These are phyloP conservation scores for Hylodesmum podocarpum DNA, from an alignment of 306 rosid genomes.

Conservation along the genomic window DNA sequence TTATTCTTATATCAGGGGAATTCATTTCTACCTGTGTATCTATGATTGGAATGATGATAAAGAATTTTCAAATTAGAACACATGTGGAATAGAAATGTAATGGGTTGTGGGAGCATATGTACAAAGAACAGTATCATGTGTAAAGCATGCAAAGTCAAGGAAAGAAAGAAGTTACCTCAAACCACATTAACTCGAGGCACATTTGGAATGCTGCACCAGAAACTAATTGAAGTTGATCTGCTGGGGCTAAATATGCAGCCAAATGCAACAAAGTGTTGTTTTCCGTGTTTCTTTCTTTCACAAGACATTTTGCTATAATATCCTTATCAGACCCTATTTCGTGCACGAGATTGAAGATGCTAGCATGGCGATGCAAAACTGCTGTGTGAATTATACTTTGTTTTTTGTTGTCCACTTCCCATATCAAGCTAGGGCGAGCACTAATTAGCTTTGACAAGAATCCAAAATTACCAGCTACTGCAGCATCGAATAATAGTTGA, in stretches of 20 bases:
- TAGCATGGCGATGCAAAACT: conserved; percentile 37
- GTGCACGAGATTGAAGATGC: conserved; percentile 37
- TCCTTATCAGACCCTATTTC: conserved; percentile 24
- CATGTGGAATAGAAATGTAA: not conserved
- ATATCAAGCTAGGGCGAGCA: conserved; percentile 33
- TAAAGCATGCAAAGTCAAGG: not conserved
- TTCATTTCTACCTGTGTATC: too few relatives aligned
- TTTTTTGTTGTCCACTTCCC: conserved; percentile 9
- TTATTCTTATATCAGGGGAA: too few relatives aligned
- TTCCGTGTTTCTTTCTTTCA: not conserved
- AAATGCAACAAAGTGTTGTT: conserved; percentile 31
- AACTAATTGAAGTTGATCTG: conserved; percentile 26
- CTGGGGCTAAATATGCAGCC: conserved; percentile 44
- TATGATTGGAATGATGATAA: too few relatives aligned
- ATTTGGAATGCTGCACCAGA: conserved; percentile 47
- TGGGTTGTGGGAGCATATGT: not conserved
- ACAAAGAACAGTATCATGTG: not conserved
- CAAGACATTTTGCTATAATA: not conserved
- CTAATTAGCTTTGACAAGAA: conserved; percentile 35
- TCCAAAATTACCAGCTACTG: conserved; percentile 42
- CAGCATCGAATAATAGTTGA: conserved; percentile 24
- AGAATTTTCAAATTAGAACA: too few relatives aligned
- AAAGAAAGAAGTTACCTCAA: conserved; percentile 26
- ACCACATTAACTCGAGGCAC: conserved; percentile 40
- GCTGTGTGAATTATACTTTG: conserved; percentile 37